Evolutionary conservation across 2,329 filamentous ascomycete genomes (phyloP), one percentile per base, ranked within the genome.

Genomic region (Biscogniauxia marginata): DNA sequence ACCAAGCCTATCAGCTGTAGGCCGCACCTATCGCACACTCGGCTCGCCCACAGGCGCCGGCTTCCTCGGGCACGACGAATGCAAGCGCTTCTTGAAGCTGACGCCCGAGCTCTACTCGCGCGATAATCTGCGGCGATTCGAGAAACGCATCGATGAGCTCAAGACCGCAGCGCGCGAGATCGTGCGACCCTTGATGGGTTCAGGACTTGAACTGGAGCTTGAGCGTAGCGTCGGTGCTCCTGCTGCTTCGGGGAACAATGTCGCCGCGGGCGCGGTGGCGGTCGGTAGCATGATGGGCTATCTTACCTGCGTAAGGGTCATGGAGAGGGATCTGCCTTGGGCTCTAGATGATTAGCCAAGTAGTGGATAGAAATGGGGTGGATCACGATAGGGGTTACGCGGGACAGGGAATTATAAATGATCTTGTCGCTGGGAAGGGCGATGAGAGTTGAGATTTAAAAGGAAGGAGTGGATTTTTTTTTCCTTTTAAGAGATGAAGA

Each of bases 1-100:
- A 4, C 76, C 79, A n/a, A 77, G 78, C 1, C 77, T 86, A 39
- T 81, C 84, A 1, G 80, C 84, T 16, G 72, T 85, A 1, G 91
- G 91, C 3, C 84, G 88, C 47, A 84, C 93, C 1, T 96, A 93
- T 72, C 85, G 91, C 45, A 82, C 88, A 1, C 79, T 97, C 7
- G 92, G 91, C 25, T 82, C 84, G 4, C 77, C 83, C 2, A 77
- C 77, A 3, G 77, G 84, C 0, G 73, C 80, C 8, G 79, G 81
- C 0, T 97, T 95, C 69, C 83, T 98, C 4, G 74, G 79, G 1
- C 91, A 93, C 70, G 92, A 96, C 63, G 93, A 96, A 62, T 89
- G 93, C 70, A 97, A 96, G 73, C 85, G 85, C 20, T 97, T 97
- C 67, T 81, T 97, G 52, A 96, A 96, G 71, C 77, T 93, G 20